These are phyloP conservation scores for Verticillium nubilum DNA, from an alignment of 2,329 filamentous ascomycete species.

Conservation along the genomic window DNA sequence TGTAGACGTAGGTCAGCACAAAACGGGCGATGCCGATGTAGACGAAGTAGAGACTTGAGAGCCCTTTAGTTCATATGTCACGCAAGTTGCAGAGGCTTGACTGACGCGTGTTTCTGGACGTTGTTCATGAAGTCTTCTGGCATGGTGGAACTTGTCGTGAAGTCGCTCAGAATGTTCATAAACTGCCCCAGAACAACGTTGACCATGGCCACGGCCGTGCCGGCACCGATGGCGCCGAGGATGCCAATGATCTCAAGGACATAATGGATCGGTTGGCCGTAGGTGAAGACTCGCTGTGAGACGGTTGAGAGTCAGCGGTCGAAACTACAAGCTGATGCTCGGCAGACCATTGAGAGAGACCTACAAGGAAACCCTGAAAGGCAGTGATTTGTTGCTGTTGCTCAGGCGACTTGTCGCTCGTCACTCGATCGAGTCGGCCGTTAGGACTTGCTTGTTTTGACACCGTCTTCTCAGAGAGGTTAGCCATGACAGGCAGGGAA, in stretches of 20 bases:
- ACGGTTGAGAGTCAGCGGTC: not conserved
- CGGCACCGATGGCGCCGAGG: slow-evolving; percentile 18
- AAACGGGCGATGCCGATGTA: slow-evolving; percentile 18
- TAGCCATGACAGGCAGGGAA: not conserved
- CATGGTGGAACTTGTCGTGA: slow-evolving; percentile 3
- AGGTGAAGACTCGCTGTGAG: slow-evolving; percentile 18
- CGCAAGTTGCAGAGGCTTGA: not conserved
- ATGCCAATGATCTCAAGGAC: slow-evolving; percentile 16
- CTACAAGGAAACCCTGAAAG: not conserved
- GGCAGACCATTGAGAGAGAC: not conserved
- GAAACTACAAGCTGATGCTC: not conserved
- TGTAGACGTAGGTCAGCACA: slow-evolving; percentile 23
- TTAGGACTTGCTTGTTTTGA: slow-evolving; percentile 2
- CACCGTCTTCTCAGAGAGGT: slow-evolving; percentile 12
- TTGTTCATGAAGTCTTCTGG: slow-evolving; percentile 14
- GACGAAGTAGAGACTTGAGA: slow-evolving; percentile 17
- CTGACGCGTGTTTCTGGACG: slow-evolving; percentile 2
- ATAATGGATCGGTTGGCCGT: slow-evolving; percentile 14
- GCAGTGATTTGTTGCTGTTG: not conserved
- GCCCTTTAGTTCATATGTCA: not conserved
- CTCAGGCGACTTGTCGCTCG: slow-evolving; percentile 6
- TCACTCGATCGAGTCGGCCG: slow-evolving; percentile 10
- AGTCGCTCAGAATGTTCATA: slow-evolving; percentile 17
- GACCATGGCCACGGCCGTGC: slow-evolving; percentile 20
- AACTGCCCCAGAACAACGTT: slow-evolving; percentile 22